phyloP scores from a whole-genome alignment of 306 rosid genomes.

The Mucuna pruriens region DNA sequence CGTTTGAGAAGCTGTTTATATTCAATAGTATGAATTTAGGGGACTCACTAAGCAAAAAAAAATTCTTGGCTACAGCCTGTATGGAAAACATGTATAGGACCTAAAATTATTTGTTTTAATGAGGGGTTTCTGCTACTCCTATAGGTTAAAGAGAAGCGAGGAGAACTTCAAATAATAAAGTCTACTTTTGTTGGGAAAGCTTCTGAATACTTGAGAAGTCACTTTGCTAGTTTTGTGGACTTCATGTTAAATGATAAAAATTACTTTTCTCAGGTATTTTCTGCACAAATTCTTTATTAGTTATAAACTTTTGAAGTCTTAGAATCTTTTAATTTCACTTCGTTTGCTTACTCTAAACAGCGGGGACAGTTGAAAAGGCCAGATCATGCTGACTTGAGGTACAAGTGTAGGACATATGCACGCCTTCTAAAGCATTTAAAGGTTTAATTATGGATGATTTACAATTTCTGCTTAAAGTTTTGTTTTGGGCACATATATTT shows the following conservation, averaged over 20 bases:
- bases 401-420: conserved; percentile 92
- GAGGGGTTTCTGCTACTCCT: conserved; percentile 43
- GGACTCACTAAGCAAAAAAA: not conserved
- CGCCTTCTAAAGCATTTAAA: conserved; percentile 89
- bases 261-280: conserved; percentile 91
- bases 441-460: conserved; percentile 52
- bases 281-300: conserved; percentile 22
- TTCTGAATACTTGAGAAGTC: conserved; percentile 72
- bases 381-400: conserved; percentile 94
- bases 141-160: conserved; percentile 92
- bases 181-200: conserved; percentile 82
- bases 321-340: conserved; percentile 33
- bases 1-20: conserved; percentile 1
- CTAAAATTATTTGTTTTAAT: conserved; percentile 24
- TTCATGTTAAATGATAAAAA: conserved; percentile 87
- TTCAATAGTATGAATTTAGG: not conserved
- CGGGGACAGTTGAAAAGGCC: conserved; percentile 98
- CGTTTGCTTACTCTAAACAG: conserved; percentile 55
- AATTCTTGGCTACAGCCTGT: not conserved
- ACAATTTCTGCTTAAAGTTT: conserved; percentile 19
- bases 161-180: conserved; percentile 84
- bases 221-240: conserved; percentile 88
- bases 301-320: conserved; percentile 12
- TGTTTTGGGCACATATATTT: conserved; percentile 19
- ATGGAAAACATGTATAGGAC: conserved; percentile 8